Percentiles rank a stretch among this genome's conserved stretches.
Evolutionary conservation across 108 stramenopile genomes (phyloP).

Genomic region (Skeletonema menzelii): DNA sequence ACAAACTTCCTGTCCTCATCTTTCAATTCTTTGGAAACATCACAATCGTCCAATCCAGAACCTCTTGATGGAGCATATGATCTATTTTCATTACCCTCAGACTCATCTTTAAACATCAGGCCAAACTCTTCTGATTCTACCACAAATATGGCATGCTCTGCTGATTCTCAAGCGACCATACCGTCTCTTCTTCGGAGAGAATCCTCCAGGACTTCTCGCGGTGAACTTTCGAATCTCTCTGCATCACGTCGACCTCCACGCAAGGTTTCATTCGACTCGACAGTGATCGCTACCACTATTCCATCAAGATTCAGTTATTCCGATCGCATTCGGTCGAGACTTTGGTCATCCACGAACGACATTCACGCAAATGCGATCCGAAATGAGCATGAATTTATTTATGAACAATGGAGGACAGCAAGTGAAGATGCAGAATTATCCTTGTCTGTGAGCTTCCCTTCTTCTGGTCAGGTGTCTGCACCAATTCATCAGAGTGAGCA

Average conservation of each 20-base stretch:
- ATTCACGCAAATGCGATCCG: constrained; percentile 26
- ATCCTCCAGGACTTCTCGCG: constrained; percentile 2
- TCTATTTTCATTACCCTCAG: constrained; percentile 43
- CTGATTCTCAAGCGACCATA: constrained; percentile 3
- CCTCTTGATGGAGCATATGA: constrained; percentile 35
- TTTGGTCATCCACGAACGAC: constrained; percentile 42
- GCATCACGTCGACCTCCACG: constrained; percentile 4
- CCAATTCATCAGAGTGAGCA: constrained; percentile 23
- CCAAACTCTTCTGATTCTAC: neutral
- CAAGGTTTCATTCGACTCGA: constrained; percentile 43
- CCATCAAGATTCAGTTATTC: constrained; percentile 32
- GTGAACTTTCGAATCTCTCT: constrained; percentile 7
- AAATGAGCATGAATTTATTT: constrained; percentile 28
- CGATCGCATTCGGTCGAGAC: constrained; percentile 13
- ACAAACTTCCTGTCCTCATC: constrained; percentile 6
- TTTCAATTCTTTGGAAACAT: constrained; percentile 9
- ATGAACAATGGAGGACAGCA: constrained; percentile 35
- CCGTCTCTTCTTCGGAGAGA: constrained; percentile 4
- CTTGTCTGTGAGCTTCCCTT: neutral
- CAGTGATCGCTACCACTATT: constrained; percentile 39
- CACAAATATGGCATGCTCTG: neutral
- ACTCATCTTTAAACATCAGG: constrained; percentile 19
- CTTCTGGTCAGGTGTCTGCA: neutral
- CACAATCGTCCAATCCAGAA: constrained; percentile 4
- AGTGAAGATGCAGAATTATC: constrained; percentile 22